phyloP scores from a whole-genome alignment of 2,329 filamentous ascomycete genomes.

The Harringtonia lauricola region DNA sequence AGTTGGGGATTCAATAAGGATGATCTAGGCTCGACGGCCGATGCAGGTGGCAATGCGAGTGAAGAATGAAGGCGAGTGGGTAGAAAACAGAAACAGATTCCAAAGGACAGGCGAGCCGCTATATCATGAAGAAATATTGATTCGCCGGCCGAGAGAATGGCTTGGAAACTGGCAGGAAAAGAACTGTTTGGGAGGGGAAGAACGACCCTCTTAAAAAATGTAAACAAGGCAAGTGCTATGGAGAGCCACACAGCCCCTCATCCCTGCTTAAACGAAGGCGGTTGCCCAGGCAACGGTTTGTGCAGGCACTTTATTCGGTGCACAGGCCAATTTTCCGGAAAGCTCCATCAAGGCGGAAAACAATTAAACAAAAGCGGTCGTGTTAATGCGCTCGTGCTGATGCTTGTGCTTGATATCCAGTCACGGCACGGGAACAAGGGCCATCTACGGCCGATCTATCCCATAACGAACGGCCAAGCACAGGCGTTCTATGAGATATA shows the following conservation, averaged over 20 bases:
- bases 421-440: too few species aligned
- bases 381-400: too few species aligned
- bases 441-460: too few species aligned
- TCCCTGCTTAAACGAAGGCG: background rate
- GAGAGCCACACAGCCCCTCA: slow-evolving; percentile 4
- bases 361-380: background rate
- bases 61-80: background rate
- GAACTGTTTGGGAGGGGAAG: slow-evolving; percentile 6
- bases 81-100: background rate
- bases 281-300: slow-evolving; percentile 10
- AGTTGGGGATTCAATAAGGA: too few species aligned
- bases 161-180: background rate
- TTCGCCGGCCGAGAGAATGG: slow-evolving; percentile 1
- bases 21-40: too few species aligned
- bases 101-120: background rate
- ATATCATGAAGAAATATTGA: slow-evolving; percentile 4
- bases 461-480: too few species aligned
- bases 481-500: too few species aligned
- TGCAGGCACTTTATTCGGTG: slow-evolving; percentile 6
- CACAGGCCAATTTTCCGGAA: slow-evolving; percentile 1
- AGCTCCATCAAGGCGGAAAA: background rate
- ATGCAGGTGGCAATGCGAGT: background rate
- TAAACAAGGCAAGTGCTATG: slow-evolving; percentile 13
- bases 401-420: too few species aligned
- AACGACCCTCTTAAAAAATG: slow-evolving; percentile 10